phyloP scores from a whole-genome alignment of 306 rosid genomes.

The Acacia crassicarpa region DNA sequence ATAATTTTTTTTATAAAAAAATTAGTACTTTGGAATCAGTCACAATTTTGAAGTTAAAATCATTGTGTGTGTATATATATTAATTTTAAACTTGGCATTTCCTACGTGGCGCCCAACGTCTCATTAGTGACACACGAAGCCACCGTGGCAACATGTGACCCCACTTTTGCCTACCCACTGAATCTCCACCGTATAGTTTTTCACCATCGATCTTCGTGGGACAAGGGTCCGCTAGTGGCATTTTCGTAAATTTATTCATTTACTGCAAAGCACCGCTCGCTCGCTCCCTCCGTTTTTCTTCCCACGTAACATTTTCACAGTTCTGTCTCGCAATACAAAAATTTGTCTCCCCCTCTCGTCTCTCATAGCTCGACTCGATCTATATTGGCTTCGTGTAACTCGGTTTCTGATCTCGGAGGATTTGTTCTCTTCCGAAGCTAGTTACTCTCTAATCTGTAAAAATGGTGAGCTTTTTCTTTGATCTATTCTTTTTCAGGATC shows the following conservation, averaged over 20 bases:
- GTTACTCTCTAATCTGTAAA: conserved; percentile 38
- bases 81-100: background rate
- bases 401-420: conserved; percentile 45
- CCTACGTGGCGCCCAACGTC: background rate
- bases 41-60: background rate
- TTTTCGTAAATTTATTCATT: conserved; percentile 47
- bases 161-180: background rate
- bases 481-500: conserved; percentile 25
- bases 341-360: conserved; percentile 17
- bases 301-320: conserved; percentile 29
- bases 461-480: conserved; percentile 69
- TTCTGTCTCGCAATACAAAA: conserved; percentile 24
- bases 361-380: conserved; percentile 53
- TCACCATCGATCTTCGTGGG: background rate
- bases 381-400: conserved; percentile 44
- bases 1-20: too few relatives aligned
- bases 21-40: background rate
- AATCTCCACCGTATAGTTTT: conserved; percentile 9
- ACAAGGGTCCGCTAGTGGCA: conserved; percentile 42
- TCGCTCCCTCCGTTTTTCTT: conserved; percentile 9
- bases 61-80: too few relatives aligned
- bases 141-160: conserved; percentile 28
- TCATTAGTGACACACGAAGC: background rate
- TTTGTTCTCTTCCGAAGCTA: conserved; percentile 36
- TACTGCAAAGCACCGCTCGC: conserved; percentile 36